These are phyloP conservation scores for Pseudozyma thailandica DNA, from an alignment of 1,284 basidiomycete species.

Conservation along the genomic window DNA sequence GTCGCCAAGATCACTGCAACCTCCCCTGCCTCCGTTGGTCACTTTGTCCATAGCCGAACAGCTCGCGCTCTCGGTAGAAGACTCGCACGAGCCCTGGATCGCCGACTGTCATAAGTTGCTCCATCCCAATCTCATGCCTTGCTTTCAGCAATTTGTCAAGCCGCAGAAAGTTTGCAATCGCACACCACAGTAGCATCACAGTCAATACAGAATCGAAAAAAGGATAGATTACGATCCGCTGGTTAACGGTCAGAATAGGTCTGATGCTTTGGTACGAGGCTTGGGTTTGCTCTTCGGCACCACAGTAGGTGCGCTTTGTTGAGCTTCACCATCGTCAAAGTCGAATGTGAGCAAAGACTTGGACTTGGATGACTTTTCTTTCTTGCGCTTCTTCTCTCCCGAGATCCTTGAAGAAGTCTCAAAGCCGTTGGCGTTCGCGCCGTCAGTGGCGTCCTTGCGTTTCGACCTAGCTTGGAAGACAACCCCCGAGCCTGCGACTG, in stretches of 20 bases:
- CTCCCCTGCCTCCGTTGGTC: conserved; percentile 2
- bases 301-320: background rate
- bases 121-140: background rate
- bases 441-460: conserved; percentile 11
- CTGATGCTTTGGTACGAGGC: conserved; percentile 21
- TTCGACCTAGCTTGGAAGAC: conserved; percentile 29
- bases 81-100: background rate
- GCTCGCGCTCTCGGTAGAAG: background rate
- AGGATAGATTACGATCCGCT: background rate
- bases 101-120: background rate
- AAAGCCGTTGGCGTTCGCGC: conserved; percentile 72
- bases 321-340: conserved; percentile 65
- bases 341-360: conserved; percentile 42
- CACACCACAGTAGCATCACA: background rate
- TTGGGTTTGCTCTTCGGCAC: conserved; percentile 7
- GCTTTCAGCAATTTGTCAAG: background rate
- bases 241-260: conserved; percentile 15
- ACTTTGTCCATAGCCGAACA: conserved; percentile 3
- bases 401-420: conserved; percentile 79
- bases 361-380: conserved; percentile 10
- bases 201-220: background rate
- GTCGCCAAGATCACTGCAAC: background rate
- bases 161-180: background rate
- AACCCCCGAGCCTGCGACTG: conserved; percentile 11
- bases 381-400: conserved; percentile 26